These are phyloP conservation scores for Verticillium zaregamsianum DNA, from an alignment of 2,329 filamentous ascomycete genomes.

Conservation along the genomic window DNA sequence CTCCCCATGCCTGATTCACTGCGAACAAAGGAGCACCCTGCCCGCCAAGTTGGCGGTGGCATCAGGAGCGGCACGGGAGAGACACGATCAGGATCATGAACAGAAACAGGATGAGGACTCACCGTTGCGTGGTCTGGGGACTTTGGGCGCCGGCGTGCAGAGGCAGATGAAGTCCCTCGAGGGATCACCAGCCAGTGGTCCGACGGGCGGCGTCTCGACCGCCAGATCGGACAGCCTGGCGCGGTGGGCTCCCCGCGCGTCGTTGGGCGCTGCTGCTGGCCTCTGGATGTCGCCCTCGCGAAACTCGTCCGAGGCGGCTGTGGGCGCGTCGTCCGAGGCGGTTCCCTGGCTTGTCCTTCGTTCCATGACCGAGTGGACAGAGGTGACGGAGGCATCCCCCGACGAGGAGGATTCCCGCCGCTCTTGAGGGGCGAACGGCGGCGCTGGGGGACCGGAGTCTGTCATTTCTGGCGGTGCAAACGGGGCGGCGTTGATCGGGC, in stretches of 20 bases:
- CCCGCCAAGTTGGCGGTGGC: neutral
- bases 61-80: constrained; percentile 7
- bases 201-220: constrained; percentile 28
- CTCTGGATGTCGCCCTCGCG: neutral
- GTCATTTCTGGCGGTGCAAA: constrained; percentile 14
- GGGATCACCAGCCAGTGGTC: constrained; percentile 9
- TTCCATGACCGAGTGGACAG: constrained; percentile 12
- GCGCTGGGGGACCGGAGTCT: constrained; percentile 12
- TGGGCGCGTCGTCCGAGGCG: constrained; percentile 5
- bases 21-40: constrained; percentile 8
- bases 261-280: constrained; percentile 29
- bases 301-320: neutral
- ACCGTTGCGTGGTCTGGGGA: constrained; percentile 57
- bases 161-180: constrained; percentile 45
- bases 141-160: constrained; percentile 52
- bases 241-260: constrained; percentile 38
- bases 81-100: neutral
- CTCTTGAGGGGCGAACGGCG: constrained; percentile 7
- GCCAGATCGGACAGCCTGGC: constrained; percentile 27
- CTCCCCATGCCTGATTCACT: constrained; percentile 8
- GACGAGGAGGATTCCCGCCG: constrained; percentile 14
- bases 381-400: constrained; percentile 10
- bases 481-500: constrained; percentile 4
- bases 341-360: constrained; percentile 13
- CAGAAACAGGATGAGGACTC: constrained; percentile 24